Percentiles rank a stretch among this genome's conserved stretches.
Conservation (phyloP, 768 basidiomycete genomes). For the Cystobasidium tubakii region DNA sequence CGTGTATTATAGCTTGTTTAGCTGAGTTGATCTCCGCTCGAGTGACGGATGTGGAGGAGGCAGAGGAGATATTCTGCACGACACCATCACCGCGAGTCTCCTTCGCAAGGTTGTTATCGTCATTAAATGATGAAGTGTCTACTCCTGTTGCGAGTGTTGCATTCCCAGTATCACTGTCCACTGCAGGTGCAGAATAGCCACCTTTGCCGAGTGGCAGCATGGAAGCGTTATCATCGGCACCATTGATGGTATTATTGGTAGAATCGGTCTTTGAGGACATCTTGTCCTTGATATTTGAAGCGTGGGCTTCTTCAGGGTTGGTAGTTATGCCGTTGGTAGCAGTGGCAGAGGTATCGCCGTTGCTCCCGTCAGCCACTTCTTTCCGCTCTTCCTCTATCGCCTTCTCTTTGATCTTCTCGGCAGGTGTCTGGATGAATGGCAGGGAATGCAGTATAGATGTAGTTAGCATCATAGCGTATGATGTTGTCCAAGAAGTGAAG, state of each 20-base stretch:
- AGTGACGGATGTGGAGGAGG: neutral
- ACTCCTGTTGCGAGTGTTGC: neutral
- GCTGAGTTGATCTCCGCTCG: constrained; percentile 18
- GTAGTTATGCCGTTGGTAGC: constrained; percentile 15
- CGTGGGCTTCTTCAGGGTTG: constrained; percentile 31
- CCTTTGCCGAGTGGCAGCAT: constrained; percentile 30
- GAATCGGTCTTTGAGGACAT: neutral
- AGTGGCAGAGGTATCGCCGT: neutral
- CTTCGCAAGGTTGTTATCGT: neutral
- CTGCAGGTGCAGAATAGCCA: neutral
- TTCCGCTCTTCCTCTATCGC: constrained; percentile 6
- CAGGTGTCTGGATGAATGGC: constrained; percentile 24
- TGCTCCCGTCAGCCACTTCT: constrained; percentile 1
- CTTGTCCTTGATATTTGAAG: neutral
- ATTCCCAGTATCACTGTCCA: neutral
- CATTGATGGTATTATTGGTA: neutral
- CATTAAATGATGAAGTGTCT: too few species aligned
- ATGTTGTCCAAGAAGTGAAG: neutral
- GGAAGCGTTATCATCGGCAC: constrained; percentile 30
- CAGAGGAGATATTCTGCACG: neutral
- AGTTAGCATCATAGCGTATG: neutral
- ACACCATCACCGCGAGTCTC: neutral
- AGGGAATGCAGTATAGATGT: neutral
- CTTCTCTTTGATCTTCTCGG: constrained; percentile 31
- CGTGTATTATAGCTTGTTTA: constrained; percentile 18